These are phyloP conservation scores for Coprinopsis marcescibilis DNA, from an alignment of 768 basidiomycete species.

Conservation along the genomic window DNA sequence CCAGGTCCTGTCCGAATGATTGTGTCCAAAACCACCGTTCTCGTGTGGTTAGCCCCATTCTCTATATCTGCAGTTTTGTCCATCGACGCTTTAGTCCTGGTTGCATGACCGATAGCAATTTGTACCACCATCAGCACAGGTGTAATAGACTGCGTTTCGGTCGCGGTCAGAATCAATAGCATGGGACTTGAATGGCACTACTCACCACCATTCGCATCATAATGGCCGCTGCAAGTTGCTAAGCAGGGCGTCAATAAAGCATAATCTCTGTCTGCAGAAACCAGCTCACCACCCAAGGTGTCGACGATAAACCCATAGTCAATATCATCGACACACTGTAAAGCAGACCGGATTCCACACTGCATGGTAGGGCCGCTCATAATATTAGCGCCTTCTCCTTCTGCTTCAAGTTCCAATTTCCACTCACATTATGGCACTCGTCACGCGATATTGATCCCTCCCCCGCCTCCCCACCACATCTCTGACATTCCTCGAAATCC, in stretches of 20 bases:
- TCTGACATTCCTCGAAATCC: constrained; percentile 2
- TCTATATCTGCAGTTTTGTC: not conserved
- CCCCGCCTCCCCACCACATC: not conserved
- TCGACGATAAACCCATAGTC: not conserved
- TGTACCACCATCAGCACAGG: not conserved
- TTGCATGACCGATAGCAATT: not conserved
- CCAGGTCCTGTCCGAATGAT: not conserved
- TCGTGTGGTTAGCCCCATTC: not conserved
- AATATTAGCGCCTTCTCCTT: not conserved
- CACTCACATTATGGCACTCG: constrained; percentile 9
- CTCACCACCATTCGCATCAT: not conserved
- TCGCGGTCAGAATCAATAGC: not conserved
- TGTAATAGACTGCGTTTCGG: not conserved
- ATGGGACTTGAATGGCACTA: no score
- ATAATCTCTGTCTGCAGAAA: no score
- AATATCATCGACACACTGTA: constrained; percentile 1
- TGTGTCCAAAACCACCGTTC: not conserved
- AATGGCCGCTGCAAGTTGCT: not conserved
- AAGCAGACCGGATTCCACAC: constrained; percentile 4
- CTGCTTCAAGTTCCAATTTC: not conserved
- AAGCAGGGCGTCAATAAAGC: no score
- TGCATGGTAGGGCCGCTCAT: not conserved
- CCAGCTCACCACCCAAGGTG: constrained; percentile 1
- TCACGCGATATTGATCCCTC: constrained; percentile 4
- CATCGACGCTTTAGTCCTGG: not conserved